Percentiles rank a stretch among this genome's conserved stretches.
Evolutionary conservation across 1,284 basidiomycete species (phyloP).

Genomic region (Cryptococcus amylolentus): DNA sequence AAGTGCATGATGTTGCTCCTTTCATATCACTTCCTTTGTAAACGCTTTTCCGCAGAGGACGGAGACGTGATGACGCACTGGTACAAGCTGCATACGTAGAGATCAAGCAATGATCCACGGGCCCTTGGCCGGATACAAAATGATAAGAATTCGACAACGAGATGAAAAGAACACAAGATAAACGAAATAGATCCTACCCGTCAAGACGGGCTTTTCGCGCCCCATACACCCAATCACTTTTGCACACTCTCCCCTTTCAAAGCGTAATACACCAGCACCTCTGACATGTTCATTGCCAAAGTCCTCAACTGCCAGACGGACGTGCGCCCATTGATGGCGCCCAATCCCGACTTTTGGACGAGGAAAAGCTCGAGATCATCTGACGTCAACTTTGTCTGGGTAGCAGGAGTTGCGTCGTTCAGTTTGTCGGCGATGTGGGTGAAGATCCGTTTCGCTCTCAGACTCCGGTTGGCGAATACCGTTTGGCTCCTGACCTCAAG

Average conservation of each 20-base stretch:
- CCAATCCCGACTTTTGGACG: not conserved
- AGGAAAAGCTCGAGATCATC: not conserved
- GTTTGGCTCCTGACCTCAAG: slow-evolving; percentile 66
- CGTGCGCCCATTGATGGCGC: not conserved
- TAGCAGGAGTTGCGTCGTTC: slow-evolving; percentile 52
- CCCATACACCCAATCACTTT: not conserved
- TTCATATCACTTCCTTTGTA: too few relatives aligned
- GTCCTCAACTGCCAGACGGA: not conserved
- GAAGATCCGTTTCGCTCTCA: slow-evolving; percentile 79
- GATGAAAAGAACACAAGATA: too few relatives aligned
- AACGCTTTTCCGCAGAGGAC: too few relatives aligned
- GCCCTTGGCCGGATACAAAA: too few relatives aligned
- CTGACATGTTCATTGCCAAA: not conserved
- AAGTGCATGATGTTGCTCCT: too few relatives aligned
- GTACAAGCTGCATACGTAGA: too few relatives aligned
- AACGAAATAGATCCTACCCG: not conserved
- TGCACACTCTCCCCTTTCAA: not conserved
- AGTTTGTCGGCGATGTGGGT: slow-evolving; percentile 84
- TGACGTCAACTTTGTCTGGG: not conserved
- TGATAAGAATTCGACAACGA: too few relatives aligned
- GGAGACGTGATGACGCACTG: too few relatives aligned
- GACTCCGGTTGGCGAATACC: slow-evolving; percentile 77
- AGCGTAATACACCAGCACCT: not conserved
- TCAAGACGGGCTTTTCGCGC: not conserved
- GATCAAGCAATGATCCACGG: too few relatives aligned